Evolutionary conservation across 106 monocot species (phyloP).

Genomic region (Dactylorhiza incarnata): DNA sequence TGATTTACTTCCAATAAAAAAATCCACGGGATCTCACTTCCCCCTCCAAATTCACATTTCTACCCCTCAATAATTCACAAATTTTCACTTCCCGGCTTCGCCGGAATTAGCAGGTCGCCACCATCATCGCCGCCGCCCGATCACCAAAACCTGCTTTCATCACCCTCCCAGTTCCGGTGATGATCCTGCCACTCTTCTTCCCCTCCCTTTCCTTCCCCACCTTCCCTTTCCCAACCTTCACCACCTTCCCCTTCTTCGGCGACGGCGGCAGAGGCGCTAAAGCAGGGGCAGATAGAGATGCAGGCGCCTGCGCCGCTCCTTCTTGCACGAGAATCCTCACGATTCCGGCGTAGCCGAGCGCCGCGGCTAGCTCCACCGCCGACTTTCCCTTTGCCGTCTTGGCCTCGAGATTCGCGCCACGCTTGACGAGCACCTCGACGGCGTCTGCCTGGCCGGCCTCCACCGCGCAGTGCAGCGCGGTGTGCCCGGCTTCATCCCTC

Average conservation of each 20-base stretch:
- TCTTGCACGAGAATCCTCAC: constrained; percentile 11
- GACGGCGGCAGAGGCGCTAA: background rate
- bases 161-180: background rate
- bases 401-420: constrained; percentile 25
- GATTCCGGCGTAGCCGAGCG: constrained; percentile 24
- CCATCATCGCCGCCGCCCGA: constrained; percentile 4
- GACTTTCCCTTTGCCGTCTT: constrained; percentile 31
- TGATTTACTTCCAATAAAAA: background rate
- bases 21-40: background rate
- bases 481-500: constrained; percentile 37
- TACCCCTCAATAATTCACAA: background rate
- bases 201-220: background rate
- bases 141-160: background rate
- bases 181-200: background rate
- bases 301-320: background rate
- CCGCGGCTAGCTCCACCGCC: constrained; percentile 15
- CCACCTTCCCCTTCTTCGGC: background rate
- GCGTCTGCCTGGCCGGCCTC: constrained; percentile 33
- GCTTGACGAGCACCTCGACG: constrained; percentile 29
- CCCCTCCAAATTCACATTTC: background rate
- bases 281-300: background rate
- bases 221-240: background rate
- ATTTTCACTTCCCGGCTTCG: background rate
- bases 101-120: background rate
- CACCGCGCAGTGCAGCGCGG: constrained; percentile 48